Conservation (phyloP, 331 rosid species). For the Telfairia occidentalis region DNA sequence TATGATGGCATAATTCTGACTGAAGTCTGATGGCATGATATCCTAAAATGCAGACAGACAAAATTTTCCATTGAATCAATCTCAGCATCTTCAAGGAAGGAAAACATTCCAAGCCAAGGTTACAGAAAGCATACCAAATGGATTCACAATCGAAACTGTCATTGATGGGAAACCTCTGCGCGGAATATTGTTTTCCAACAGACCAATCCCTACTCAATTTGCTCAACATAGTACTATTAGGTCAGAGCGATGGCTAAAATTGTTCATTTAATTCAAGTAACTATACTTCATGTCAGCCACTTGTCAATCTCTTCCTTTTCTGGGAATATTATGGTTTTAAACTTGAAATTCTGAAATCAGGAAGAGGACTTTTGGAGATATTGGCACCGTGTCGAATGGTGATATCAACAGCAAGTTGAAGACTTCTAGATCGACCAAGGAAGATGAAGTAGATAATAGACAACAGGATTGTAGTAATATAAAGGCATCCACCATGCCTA, state of each 20-base stretch:
- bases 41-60: conserved; percentile 33
- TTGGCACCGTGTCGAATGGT: conserved; percentile 40
- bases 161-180: conserved; percentile 86
- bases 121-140: conserved; percentile 44
- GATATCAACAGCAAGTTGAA: conserved; percentile 31
- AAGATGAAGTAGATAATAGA: conserved; percentile 28
- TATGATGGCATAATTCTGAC: neutral
- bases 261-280: neutral
- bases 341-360: conserved; percentile 30
- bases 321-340: neutral
- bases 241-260: conserved; percentile 21
- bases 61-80: conserved; percentile 31
- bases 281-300: neutral
- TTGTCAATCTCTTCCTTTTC: neutral
- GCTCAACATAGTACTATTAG: conserved; percentile 33
- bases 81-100: conserved; percentile 32
- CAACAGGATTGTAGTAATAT: conserved; percentile 19
- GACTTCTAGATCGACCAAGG: conserved; percentile 27
- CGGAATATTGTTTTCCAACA: conserved; percentile 59
- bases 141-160: conserved; percentile 65
- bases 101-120: conserved; percentile 64
- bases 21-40: conserved; percentile 17
- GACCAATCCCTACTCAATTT: conserved; percentile 24
- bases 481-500: conserved; percentile 22
- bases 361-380: conserved; percentile 55